Conservation (phyloP, 495 filamentous ascomycete genomes). For the Penicillium macrosclerotiorum region DNA sequence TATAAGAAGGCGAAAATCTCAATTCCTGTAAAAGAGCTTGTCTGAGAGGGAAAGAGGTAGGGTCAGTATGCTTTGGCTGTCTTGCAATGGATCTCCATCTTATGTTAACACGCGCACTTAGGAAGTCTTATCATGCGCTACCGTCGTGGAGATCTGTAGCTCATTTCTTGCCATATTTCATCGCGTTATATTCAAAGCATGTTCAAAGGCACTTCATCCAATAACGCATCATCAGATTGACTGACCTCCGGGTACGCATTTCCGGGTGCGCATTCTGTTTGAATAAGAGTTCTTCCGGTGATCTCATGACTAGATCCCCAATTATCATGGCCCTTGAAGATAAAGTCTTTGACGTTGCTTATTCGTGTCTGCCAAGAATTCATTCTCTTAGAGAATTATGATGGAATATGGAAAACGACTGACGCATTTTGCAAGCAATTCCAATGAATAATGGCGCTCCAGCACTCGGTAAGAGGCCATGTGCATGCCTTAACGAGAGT, state of each 20-base stretch:
- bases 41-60: too few species aligned
- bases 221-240: constrained; percentile 4
- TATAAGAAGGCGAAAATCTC: too few species aligned
- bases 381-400: too few species aligned
- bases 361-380: constrained; percentile 1
- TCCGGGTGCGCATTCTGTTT: constrained; percentile 5
- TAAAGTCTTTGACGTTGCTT: neutral
- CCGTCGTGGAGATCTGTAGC: neutral
- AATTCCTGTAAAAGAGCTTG: too few species aligned
- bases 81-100: too few species aligned
- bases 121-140: neutral
- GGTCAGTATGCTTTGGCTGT: too few species aligned
- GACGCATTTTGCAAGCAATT: too few species aligned
- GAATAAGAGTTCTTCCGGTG: constrained; percentile 1
- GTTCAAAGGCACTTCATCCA: constrained; percentile 18
- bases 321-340: neutral
- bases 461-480: constrained; percentile 12
- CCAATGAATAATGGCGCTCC: constrained; percentile 14
- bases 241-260: constrained; percentile 1
- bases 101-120: too few species aligned
- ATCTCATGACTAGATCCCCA: neutral
- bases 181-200: constrained; percentile 11
- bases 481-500: constrained; percentile 13
- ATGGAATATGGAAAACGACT: too few species aligned
- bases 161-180: constrained; percentile 14